Base-by-base conservation (phyloP, 1,284 basidiomycete genomes). In the Ceratobasidium sp. region DNA sequence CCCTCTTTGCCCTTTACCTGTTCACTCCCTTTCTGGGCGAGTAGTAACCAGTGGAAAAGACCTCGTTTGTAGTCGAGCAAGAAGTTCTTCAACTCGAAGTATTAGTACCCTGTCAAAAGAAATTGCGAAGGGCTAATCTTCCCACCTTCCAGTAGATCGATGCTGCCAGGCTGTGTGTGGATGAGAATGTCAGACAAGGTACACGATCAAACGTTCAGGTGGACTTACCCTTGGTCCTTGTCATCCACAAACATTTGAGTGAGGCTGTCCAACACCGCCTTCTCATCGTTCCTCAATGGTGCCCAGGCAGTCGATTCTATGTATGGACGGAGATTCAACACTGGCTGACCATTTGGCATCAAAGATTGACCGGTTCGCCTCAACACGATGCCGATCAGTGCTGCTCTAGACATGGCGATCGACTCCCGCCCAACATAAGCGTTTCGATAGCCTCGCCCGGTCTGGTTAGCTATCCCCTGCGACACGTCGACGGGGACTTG, bases 11-110 rank as follows among this genome's bases (percentile, higher is more conserved):
- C 47, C 7, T 14, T 18, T 4, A 18, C 16, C 4, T 49, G 6
- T 4, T 49, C 47, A 30, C 11, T 2, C 5, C 16, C 30, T 23
- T 35, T 32, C 8, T 11, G 1, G 1, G 54, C 16, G 8, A 32
- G 13, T 18, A 64, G 44, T n/a, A 4, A 8, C 13, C 8, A 4
- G n/a, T 64, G 62, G 28, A 64, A 64, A 9, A 64, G 14, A 1
- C n/a, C n/a, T 18, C 35, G 23, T 32, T 64, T 64, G 28, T 64
- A 35, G 26, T 64, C 47, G 14, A 64, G 35, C 4, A 64, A 32
- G 62, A 64, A 64, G 18, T 47, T 49, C 62, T 64, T 5, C 6
- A 50, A 32, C 6, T 7, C 44, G 59, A 21, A 21, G 26, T 28
- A 6, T 28, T 2, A 50, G 49, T 21, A 26, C 16, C 9, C 38